Conservation (phyloP, 2,329 filamentous ascomycete genomes). For the Escovopsis sp. region DNA sequence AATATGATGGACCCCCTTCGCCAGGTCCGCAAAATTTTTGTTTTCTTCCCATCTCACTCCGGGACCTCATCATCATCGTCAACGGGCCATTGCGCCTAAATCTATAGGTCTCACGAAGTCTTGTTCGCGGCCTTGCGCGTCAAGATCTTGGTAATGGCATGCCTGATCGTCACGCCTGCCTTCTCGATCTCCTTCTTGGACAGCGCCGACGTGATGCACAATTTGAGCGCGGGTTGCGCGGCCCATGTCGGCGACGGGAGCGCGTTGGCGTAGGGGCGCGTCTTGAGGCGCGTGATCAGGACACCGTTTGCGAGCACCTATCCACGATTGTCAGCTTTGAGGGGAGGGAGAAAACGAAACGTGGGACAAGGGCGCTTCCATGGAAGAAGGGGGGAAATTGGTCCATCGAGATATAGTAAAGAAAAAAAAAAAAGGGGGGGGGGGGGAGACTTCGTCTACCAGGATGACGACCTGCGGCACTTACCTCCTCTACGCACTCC, state of each 20-base stretch:
- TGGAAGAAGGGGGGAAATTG: too few species aligned
- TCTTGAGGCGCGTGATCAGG: slow-evolving; percentile 75
- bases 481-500: slow-evolving; percentile 92
- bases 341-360: neutral
- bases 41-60: too few species aligned
- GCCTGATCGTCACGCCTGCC: slow-evolving; percentile 72
- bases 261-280: slow-evolving; percentile 48
- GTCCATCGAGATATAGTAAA: too few species aligned
- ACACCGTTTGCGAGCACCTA: slow-evolving; percentile 78
- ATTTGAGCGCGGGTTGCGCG: slow-evolving; percentile 70
- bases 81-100: too few species aligned
- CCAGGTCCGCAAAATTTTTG: too few species aligned
- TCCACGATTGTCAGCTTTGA: neutral
- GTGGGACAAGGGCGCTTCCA: neutral
- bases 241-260: slow-evolving; percentile 51
- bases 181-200: slow-evolving; percentile 94
- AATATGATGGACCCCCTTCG: too few species aligned
- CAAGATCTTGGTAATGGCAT: slow-evolving; percentile 90
- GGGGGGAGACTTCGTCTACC: too few species aligned
- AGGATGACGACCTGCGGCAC: slow-evolving; percentile 13
- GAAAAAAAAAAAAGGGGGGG: too few species aligned
- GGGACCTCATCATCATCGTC: too few species aligned
- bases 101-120: slow-evolving; percentile 2
- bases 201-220: slow-evolving; percentile 77
- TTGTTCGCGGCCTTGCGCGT: slow-evolving; percentile 40